Evolutionary conservation across 1,284 basidiomycete species (phyloP).

Genomic region (Irpex rosettiformis): DNA sequence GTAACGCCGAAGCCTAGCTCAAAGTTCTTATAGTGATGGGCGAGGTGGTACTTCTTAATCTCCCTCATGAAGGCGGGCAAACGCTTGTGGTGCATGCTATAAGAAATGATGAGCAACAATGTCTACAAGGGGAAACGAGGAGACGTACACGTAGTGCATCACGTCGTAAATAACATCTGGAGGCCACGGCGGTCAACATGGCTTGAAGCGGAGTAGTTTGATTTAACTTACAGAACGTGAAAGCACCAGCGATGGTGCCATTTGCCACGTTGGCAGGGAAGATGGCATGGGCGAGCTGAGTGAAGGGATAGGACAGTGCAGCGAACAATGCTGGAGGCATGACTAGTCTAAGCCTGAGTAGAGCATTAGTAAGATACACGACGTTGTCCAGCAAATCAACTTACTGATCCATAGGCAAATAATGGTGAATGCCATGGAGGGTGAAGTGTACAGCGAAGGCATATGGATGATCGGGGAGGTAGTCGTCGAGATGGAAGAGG

Average conservation of each 20-base stretch:
- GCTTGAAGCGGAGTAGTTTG: constrained; percentile 28
- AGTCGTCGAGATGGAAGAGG: constrained; percentile 95
- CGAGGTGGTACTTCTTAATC: constrained; percentile 97
- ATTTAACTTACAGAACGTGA: constrained; percentile 77
- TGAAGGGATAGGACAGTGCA: constrained; percentile 84
- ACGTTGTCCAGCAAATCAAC: constrained; percentile 18
- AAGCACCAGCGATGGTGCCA: constrained; percentile 90
- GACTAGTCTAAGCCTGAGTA: constrained; percentile 78
- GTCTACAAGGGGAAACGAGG: not conserved
- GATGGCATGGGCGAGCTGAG: constrained; percentile 76
- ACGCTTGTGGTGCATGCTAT: constrained; percentile 82
- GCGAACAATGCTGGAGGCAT: constrained; percentile 94
- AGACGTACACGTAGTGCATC: constrained; percentile 85
- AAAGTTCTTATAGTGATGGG: constrained; percentile 99
- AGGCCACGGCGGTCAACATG: not conserved
- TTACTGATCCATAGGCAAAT: constrained; percentile 92
- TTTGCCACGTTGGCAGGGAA: constrained; percentile 90
- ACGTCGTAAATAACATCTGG: constrained; percentile 84
- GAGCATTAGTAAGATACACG: constrained; percentile 1
- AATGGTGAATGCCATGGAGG: constrained; percentile 96
- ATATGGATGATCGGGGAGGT: constrained; percentile 79
- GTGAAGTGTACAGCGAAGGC: constrained; percentile 91
- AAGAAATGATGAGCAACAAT: constrained; percentile 9
- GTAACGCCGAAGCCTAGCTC: constrained; percentile 98
- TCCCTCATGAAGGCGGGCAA: constrained; percentile 86